Evolutionary conservation across 2,329 filamentous ascomycete genomes (phyloP).

Genomic region (Diaporthe humulicola): DNA sequence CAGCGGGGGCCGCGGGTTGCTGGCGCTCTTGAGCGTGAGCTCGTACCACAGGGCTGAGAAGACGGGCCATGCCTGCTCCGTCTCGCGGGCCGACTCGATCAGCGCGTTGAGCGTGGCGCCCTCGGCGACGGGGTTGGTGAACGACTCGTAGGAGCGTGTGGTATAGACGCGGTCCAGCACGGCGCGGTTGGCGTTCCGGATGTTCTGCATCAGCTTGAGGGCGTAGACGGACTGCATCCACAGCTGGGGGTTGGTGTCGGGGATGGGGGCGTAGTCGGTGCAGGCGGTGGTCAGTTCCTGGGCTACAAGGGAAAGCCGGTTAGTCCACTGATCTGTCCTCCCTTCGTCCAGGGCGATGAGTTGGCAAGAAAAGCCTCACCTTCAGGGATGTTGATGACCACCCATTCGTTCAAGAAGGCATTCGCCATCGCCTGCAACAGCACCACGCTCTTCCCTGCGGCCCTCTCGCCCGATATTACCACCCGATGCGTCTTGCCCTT

Average conservation of each 20-base stretch:
- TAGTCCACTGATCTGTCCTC: neutral
- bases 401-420: constrained; percentile 86
- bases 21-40: constrained; percentile 65
- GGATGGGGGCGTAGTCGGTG: constrained; percentile 83
- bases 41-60: constrained; percentile 88
- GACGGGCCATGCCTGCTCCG: constrained; percentile 83
- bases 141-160: constrained; percentile 57
- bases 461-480: constrained; percentile 79
- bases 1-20: constrained; percentile 65
- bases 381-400: constrained; percentile 91
- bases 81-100: constrained; percentile 78
- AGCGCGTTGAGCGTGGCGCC: constrained; percentile 77
- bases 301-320: constrained; percentile 59
- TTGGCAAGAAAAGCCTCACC: constrained; percentile 66
- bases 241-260: constrained; percentile 66
- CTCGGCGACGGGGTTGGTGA: constrained; percentile 65
- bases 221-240: constrained; percentile 87
- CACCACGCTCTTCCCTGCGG: constrained; percentile 89
- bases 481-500: constrained; percentile 70
- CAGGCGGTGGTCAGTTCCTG: constrained; percentile 85
- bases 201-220: constrained; percentile 79
- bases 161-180: constrained; percentile 69
- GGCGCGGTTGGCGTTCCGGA: constrained; percentile 77
- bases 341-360: neutral
- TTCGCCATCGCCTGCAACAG: constrained; percentile 87